Conservation (phyloP, 345 rosid species). For the Gynandropsis gynandra region DNA sequence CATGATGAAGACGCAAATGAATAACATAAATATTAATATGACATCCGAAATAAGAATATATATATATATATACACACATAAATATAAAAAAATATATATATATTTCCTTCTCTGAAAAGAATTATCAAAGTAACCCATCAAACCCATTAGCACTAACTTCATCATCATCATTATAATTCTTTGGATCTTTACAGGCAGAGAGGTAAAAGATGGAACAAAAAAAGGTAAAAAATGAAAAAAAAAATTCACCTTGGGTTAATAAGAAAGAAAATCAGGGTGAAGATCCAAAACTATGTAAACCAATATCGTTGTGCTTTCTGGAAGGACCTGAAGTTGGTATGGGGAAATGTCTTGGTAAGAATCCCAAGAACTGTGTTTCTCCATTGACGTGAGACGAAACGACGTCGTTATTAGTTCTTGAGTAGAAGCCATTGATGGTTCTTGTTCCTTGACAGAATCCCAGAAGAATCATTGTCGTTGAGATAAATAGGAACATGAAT, state of each 20-base stretch:
- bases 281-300: slow-evolving; percentile 32
- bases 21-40: no score
- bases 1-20: no score
- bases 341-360: slow-evolving; percentile 68
- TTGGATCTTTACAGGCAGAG: no score
- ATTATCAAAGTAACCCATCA: no score
- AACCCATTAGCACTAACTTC: no score
- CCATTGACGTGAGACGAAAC: slow-evolving; percentile 17
- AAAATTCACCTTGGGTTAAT: background rate
- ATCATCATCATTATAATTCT: no score
- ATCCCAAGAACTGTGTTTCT: slow-evolving; percentile 43
- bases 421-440: slow-evolving; percentile 18
- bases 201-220: no score
- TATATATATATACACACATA: no score
- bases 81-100: no score
- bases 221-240: background rate
- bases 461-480: background rate
- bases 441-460: slow-evolving; percentile 26
- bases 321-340: slow-evolving; percentile 91
- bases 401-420: slow-evolving; percentile 17
- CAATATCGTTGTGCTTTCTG: slow-evolving; percentile 81
- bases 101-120: no score
- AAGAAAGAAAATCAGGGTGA: slow-evolving; percentile 21
- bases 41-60: no score
- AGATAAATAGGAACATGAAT: slow-evolving; percentile 4